A percentile compares a stretch with the other conserved stretches of the same genome.
Evolutionary conservation across 2,329 filamentous ascomycete species (phyloP).

Genomic region (Exserohilum rostratum): DNA sequence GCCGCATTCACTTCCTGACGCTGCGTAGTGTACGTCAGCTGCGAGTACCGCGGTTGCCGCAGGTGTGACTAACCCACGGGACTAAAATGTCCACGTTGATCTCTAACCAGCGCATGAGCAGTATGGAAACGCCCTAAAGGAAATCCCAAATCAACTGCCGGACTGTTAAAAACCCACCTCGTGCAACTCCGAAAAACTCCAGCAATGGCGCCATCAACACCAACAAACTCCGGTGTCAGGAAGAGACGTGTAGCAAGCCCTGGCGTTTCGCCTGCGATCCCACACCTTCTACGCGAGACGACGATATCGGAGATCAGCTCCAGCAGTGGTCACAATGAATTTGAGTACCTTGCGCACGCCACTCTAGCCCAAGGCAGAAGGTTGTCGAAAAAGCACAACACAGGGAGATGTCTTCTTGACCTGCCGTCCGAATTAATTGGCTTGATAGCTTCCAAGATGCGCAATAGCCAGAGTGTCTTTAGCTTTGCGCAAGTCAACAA

Average conservation of each 20-base stretch:
- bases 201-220: conserved; percentile 10
- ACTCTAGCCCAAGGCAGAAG: neutral
- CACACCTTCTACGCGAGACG: conserved; percentile 1
- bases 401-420: conserved; percentile 1
- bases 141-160: neutral
- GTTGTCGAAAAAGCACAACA: neutral
- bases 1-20: conserved; percentile 4
- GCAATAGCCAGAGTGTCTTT: neutral
- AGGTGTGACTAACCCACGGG: conserved; percentile 3
- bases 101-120: neutral
- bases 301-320: neutral
- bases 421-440: conserved; percentile 21
- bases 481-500: conserved; percentile 20
- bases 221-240: conserved; percentile 1
- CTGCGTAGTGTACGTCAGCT: conserved; percentile 4
- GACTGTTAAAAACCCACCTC: neutral
- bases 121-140: neutral
- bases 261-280: neutral
- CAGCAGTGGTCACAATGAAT: neutral
- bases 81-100: conserved; percentile 5
- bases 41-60: conserved; percentile 14
- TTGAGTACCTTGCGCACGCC: neutral
- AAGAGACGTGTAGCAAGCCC: conserved; percentile 16
- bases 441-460: conserved; percentile 10
- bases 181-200: neutral